These are phyloP conservation scores for Apiospora kogelbergensis DNA, from an alignment of 2,329 filamentous ascomycete genomes.

Conservation along the genomic window DNA sequence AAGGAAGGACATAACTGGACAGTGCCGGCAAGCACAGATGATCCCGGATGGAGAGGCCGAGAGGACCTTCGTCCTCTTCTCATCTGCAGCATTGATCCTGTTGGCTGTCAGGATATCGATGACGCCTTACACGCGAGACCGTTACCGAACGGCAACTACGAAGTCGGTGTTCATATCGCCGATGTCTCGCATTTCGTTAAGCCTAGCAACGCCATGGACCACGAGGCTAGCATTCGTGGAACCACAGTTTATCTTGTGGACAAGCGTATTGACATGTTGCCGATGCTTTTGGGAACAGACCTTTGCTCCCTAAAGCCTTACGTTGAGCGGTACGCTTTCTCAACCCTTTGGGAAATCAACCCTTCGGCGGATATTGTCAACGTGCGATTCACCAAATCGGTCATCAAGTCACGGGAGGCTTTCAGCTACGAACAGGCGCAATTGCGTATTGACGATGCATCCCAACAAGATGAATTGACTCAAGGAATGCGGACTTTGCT, in stretches of 20 bases:
- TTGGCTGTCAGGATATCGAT: constrained; percentile 96
- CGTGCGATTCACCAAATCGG: constrained; percentile 92
- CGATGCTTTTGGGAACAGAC: constrained; percentile 92
- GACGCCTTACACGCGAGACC: constrained; percentile 87
- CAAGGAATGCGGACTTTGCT: constrained; percentile 84
- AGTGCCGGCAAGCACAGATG: constrained; percentile 75
- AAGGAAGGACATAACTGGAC: constrained; percentile 91
- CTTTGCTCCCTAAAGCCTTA: constrained; percentile 96
- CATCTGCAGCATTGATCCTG: constrained; percentile 96
- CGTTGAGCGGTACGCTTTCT: constrained; percentile 91
- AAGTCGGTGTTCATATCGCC: constrained; percentile 97
- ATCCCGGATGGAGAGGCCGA: constrained; percentile 84
- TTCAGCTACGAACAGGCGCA: constrained; percentile 98
- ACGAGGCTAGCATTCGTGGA: constrained; percentile 88
- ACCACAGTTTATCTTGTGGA: constrained; percentile 98
- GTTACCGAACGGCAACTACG: constrained; percentile 88
- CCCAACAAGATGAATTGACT: constrained; percentile 86
- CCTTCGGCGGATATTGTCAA: constrained; percentile 81
- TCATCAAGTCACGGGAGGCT: constrained; percentile 93
- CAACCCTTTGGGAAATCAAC: constrained; percentile 85
- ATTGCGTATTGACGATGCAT: constrained; percentile 84
- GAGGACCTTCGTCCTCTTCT: constrained; percentile 81
- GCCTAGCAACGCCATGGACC: constrained; percentile 95
- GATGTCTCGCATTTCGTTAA: constrained; percentile 99
- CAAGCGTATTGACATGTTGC: constrained; percentile 99